A percentile compares a stretch with the other conserved stretches of the same genome.
Evolutionary conservation across 2,329 filamentous ascomycete species (phyloP).

Genomic region (Ramularia endophylla): DNA sequence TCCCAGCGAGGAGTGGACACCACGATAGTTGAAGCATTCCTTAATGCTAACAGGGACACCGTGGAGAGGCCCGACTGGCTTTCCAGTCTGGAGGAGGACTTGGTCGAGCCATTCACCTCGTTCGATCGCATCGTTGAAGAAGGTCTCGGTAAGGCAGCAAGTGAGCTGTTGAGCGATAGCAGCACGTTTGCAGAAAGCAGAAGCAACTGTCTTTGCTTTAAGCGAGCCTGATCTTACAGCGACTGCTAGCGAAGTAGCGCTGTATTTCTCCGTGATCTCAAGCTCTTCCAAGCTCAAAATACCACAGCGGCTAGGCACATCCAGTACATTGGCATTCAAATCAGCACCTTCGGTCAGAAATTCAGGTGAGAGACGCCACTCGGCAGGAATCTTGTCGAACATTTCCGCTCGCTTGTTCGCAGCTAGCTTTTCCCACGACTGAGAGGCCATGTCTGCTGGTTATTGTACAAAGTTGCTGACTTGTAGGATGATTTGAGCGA

Average conservation of each 20-base stretch:
- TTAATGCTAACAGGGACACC: slow-evolving; percentile 52
- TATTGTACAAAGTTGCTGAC: no score
- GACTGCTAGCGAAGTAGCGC: slow-evolving; percentile 38
- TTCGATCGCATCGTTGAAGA: slow-evolving; percentile 37
- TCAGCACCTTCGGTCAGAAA: slow-evolving; percentile 6
- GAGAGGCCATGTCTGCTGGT: no score
- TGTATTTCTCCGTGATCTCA: slow-evolving; percentile 50
- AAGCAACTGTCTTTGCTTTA: slow-evolving; percentile 18
- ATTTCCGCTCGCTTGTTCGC: slow-evolving; percentile 40
- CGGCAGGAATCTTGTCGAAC: slow-evolving; percentile 35
- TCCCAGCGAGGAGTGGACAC: slow-evolving; percentile 53
- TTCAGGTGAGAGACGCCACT: slow-evolving; percentile 36
- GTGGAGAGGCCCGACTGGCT: slow-evolving; percentile 34
- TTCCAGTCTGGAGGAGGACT: slow-evolving; percentile 16
- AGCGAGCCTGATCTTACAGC: slow-evolving; percentile 28
- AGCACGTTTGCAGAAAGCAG: slow-evolving; percentile 43
- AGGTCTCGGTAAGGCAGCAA: slow-evolving; percentile 42
- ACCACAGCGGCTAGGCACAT: slow-evolving; percentile 48
- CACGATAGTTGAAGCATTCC: slow-evolving; percentile 57
- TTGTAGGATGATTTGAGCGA: no score
- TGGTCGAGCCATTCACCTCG: slow-evolving; percentile 22
- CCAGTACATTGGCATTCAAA: slow-evolving; percentile 34
- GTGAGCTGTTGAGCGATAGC: slow-evolving; percentile 43
- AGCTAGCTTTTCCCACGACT: slow-evolving; percentile 21
- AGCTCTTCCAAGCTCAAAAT: slow-evolving; percentile 48